Conservation (phyloP, 352 stramenopile species). For the Phytophthora megakarya region DNA sequence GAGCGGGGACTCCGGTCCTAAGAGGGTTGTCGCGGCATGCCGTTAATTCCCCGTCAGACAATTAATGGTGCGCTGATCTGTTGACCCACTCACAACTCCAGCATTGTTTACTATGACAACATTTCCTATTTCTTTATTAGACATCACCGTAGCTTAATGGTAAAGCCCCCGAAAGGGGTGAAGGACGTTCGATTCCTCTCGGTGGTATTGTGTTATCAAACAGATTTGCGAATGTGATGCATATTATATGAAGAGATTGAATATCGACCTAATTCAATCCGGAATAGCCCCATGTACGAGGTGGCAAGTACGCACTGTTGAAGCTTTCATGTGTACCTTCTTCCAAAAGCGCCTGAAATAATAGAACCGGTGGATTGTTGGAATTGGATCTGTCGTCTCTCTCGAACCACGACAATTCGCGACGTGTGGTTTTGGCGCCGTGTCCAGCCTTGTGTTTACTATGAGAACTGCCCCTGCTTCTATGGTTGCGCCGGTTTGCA, state of each 20-base stretch:
- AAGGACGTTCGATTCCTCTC: constrained; percentile 1
- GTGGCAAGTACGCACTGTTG: background rate
- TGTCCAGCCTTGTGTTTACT: background rate
- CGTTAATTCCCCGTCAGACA: constrained; percentile 2
- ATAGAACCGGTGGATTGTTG: background rate
- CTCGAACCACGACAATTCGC: background rate
- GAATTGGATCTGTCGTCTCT: background rate
- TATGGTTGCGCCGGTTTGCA: background rate
- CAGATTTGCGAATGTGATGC: too few species aligned
- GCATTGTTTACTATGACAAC: background rate
- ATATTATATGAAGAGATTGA: background rate
- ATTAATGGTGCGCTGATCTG: background rate
- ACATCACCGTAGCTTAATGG: background rate
- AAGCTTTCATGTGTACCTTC: background rate
- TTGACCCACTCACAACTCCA: background rate
- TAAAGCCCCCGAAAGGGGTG: background rate
- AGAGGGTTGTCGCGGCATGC: constrained; percentile 2
- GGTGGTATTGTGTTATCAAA: background rate
- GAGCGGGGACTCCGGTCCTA: background rate
- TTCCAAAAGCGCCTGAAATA: background rate
- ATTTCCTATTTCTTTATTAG: background rate
- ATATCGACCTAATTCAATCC: background rate
- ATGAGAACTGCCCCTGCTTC: background rate
- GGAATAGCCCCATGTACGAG: background rate
- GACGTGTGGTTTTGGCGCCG: background rate